These are phyloP conservation scores for Globisporangium takayamanum DNA, from an alignment of 352 stramenopile genomes.

Conservation along the genomic window DNA sequence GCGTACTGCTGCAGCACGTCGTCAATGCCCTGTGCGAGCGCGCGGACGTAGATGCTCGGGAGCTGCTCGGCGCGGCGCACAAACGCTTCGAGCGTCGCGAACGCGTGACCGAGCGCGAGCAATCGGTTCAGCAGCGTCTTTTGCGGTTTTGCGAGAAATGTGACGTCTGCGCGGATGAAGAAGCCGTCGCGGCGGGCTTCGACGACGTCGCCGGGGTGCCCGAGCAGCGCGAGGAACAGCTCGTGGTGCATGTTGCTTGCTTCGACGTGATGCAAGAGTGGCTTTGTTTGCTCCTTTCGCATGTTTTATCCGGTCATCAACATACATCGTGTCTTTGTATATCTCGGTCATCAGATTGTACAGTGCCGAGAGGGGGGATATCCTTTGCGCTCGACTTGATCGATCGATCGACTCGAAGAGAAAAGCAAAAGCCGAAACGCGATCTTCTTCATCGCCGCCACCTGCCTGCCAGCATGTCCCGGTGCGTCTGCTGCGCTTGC, in stretches of 20 bases:
- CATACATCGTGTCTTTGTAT: too few species aligned
- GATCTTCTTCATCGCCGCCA: slow-evolving; percentile 4
- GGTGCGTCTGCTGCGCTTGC: slow-evolving; percentile 13
- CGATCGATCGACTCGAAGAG: neutral
- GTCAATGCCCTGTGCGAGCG: slow-evolving; percentile 50
- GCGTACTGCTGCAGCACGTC: slow-evolving; percentile 41
- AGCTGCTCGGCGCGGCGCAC: slow-evolving; percentile 13
- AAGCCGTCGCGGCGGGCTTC: slow-evolving; percentile 49
- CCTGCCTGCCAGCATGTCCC: slow-evolving; percentile 23
- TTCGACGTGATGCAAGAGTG: too few species aligned
- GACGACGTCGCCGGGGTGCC: slow-evolving; percentile 55
- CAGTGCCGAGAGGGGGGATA: too few species aligned
- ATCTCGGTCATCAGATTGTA: too few species aligned
- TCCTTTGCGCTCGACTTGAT: neutral
- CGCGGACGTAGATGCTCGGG: slow-evolving; percentile 57
- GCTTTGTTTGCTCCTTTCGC: too few species aligned
- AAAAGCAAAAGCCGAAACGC: slow-evolving; percentile 7
- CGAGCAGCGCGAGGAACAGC: slow-evolving; percentile 69
- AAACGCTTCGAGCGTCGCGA: slow-evolving; percentile 47
- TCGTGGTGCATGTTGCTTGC: slow-evolving; percentile 57
- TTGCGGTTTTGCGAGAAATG: slow-evolving; percentile 48
- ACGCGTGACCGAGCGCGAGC: slow-evolving; percentile 46
- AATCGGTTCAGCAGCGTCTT: slow-evolving; percentile 46
- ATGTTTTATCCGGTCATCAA: too few species aligned
- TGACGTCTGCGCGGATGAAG: slow-evolving; percentile 35